phyloP scores from a whole-genome alignment of 164 flowering plant genomes.

The Nymphaea thermarum region DNA sequence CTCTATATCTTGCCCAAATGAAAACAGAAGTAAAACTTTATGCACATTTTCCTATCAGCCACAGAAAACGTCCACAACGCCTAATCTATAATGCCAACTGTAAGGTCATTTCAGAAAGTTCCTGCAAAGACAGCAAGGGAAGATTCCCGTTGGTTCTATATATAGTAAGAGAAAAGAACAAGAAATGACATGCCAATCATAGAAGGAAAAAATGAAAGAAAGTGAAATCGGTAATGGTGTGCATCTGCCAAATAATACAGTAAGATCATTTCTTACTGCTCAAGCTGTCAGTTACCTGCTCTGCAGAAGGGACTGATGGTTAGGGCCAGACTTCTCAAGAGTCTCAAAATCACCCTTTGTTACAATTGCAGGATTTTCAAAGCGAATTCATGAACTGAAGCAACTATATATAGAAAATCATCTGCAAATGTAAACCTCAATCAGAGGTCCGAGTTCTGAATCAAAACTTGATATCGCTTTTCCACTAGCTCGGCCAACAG shows the following conservation, averaged over 20 bases:
- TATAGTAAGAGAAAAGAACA: no score
- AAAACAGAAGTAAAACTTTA: no score
- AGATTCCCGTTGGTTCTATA: not conserved
- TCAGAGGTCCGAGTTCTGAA: conserved; percentile 60
- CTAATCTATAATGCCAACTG: conserved; percentile 51
- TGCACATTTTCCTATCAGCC: no score
- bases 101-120: conserved; percentile 93
- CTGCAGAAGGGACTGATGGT: conserved; percentile 79
- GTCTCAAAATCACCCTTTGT: conserved; percentile 75
- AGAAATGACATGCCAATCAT: no score
- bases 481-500: conserved; percentile 61
- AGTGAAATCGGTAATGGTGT: no score
- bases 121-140: conserved; percentile 34
- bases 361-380: not conserved
- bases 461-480: conserved; percentile 87
- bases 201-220: no score
- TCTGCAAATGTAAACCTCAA: conserved; percentile 41
- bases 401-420: not conserved
- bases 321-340: conserved; percentile 79
- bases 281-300: conserved; percentile 48
- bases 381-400: not conserved
- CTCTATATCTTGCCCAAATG: no score
- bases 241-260: no score
- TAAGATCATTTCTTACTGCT: no score
- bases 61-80: no score